A percentile compares a stretch with the other conserved stretches of the same genome.
Conservation (phyloP, 148 eudicot genomes). For the Vaccinium corymbosum region DNA sequence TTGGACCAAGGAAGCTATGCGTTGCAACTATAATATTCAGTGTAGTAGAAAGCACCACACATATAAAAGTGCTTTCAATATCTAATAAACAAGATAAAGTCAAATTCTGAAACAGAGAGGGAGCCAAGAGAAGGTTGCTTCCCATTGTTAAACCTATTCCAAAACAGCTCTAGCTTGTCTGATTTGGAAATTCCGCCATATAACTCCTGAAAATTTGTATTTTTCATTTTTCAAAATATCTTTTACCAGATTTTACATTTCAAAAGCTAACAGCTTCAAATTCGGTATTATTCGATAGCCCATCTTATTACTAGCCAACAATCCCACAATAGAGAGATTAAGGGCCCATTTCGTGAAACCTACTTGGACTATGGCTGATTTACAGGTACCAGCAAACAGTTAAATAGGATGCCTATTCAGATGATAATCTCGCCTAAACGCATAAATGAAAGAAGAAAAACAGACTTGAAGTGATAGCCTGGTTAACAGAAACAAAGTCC, state of each 20-base stretch:
- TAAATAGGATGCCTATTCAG: neutral
- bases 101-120: neutral
- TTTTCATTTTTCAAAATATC: neutral
- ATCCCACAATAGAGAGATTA: neutral
- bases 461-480: neutral
- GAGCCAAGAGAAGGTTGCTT: neutral
- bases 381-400: neutral
- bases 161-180: neutral
- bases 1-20: conserved; percentile 9
- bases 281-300: neutral
- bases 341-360: neutral
- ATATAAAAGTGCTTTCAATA: neutral
- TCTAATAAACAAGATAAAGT: neutral
- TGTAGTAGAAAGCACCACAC: conserved; percentile 6
- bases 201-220: neutral
- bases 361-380: neutral
- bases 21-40: neutral
- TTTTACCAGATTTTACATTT: neutral
- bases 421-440: neutral
- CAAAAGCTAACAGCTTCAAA: neutral
- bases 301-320: neutral
- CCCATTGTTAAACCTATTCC: neutral
- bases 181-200: neutral
- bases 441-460: neutral
- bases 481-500: neutral